A percentile compares a stretch with the other conserved stretches of the same genome.
These are phyloP conservation scores for Emiliania huxleyi DNA, from an alignment of 78 protist species.

Conservation along the genomic window DNA sequence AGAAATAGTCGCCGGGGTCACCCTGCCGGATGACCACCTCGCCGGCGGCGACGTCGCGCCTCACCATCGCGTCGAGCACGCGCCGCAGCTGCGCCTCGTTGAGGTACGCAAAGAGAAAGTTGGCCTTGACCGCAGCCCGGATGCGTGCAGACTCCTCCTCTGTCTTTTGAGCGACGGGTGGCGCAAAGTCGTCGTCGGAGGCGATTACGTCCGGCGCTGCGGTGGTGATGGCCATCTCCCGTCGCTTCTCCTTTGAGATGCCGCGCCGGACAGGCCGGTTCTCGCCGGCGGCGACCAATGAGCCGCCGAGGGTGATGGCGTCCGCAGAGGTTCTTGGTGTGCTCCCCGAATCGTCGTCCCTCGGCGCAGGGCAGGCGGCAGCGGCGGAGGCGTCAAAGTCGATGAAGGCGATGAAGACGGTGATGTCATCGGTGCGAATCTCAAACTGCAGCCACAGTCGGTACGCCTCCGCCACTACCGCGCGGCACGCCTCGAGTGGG, in stretches of 20 bases:
- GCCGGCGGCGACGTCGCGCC: background rate
- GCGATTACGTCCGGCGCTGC: background rate
- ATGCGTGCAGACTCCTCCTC: background rate
- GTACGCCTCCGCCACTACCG: conserved; percentile 11
- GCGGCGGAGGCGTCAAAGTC: background rate
- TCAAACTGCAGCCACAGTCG: conserved; percentile 17
- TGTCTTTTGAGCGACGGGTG: background rate
- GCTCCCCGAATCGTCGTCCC: too few relatives aligned
- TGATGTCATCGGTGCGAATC: conserved; percentile 16
- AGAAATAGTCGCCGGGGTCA: background rate
- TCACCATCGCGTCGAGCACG: background rate
- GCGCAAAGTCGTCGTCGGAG: background rate
- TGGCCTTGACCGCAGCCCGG: background rate
- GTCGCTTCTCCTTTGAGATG: background rate
- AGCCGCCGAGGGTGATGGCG: too few relatives aligned
- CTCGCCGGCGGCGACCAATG: too few relatives aligned
- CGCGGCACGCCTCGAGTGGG: background rate
- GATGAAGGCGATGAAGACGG: background rate
- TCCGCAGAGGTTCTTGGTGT: too few relatives aligned
- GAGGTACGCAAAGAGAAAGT: background rate
- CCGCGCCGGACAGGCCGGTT: conserved; percentile 5
- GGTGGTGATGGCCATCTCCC: background rate
- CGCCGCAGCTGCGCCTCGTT: background rate
- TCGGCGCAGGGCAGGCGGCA: too few relatives aligned
- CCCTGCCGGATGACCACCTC: conserved; percentile 6